Evolutionary conservation across 2,329 filamentous ascomycete species (phyloP), one percentile per base, ranked within the genome.

Genomic region (Exophiala oligosperma): DNA sequence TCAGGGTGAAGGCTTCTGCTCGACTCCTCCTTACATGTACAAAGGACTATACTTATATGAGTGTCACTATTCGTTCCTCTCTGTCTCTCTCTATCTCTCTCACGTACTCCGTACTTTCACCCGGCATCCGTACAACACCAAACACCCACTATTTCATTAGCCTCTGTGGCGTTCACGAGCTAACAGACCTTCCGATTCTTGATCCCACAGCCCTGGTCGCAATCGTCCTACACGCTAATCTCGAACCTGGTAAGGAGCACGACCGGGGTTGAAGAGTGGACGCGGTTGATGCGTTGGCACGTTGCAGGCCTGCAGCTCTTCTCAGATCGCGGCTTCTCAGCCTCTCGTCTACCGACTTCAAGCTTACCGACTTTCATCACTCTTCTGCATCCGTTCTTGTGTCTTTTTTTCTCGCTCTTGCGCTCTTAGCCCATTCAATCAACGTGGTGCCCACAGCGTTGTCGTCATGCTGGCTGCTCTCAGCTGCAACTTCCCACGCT

Each of bases 201-300:
- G 5, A 49, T 37, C 9, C 35, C 35, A 26, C n/a, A 17, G 24
- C 41, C 17, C 29, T 52, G 46, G 38, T 47, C 37, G 26, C 44
- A 40, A 44, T 44, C 7, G 32, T 48, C 24, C 43, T 29, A 53
- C 56, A 49, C 64, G 60, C 64, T 66, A 66, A 57, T 52, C 29
- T 44, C 54, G n/a, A 48, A 14, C 43, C 43, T n/a, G 62, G 58
- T 59, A 64, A 60, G 55, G 47, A 43, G 41, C 14, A 40, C 40
- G 55, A 59, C 57, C 56, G 55, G 53, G 57, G 60, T 43, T 17
- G 17, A 17, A 17, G 17, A 17, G 26, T 6, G 49, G 38, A 64
- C 57, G 57, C 60, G 62, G 49, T 61, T 64, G 64, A 64, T 66
- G 64, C 62, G 64, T 49, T 66, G 64, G 64, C 64, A 66, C 57